Conservation (phyloP, 352 stramenopile species). For the Pythium angustatum region DNA sequence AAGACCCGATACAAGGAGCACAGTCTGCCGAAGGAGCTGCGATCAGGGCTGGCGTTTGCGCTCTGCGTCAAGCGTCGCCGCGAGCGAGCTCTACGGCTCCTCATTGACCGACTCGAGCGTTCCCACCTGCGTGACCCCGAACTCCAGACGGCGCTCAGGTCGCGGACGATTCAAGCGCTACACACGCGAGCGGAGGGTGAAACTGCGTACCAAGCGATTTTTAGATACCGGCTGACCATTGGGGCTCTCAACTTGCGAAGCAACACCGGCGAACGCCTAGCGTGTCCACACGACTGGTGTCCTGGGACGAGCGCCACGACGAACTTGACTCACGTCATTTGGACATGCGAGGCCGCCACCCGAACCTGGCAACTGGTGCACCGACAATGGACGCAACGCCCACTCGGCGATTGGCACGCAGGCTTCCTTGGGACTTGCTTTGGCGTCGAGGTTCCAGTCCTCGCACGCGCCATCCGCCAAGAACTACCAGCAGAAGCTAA, state of each 20-base stretch:
- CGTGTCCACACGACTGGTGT: background rate
- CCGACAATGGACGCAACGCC: background rate
- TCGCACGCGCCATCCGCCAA: slow-evolving; percentile 1
- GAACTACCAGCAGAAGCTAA: background rate
- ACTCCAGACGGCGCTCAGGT: background rate
- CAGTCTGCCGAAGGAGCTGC: background rate
- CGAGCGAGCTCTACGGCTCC: background rate
- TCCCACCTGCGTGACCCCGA: background rate
- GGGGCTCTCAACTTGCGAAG: background rate
- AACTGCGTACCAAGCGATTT: slow-evolving; percentile 1
- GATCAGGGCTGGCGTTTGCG: background rate
- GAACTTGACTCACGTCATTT: background rate
- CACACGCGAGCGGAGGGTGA: background rate
- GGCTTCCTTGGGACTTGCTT: background rate
- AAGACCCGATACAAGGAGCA: background rate
- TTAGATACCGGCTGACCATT: background rate
- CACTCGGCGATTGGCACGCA: background rate
- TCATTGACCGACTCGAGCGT: background rate
- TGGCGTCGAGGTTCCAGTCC: background rate
- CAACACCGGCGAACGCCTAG: background rate
- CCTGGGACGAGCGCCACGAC: background rate
- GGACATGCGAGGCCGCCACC: background rate
- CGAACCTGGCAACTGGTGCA: background rate
- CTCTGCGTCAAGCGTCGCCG: background rate
- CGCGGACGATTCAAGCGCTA: background rate